Evolutionary conservation across 768 basidiomycete genomes (phyloP).

Genomic region (Boletus reticuloceps): DNA sequence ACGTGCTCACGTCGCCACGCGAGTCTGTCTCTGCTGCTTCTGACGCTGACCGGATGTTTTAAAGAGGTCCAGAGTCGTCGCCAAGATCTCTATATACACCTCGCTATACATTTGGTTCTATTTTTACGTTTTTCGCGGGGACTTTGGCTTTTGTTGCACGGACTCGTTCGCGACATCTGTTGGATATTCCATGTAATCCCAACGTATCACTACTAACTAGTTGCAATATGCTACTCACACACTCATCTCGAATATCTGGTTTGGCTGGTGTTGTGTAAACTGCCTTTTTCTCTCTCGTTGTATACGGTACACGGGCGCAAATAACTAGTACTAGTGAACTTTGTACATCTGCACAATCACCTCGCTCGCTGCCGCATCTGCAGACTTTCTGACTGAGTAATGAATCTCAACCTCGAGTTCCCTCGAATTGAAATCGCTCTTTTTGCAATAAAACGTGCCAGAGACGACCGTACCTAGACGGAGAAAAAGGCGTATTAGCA

Average conservation of each 20-base stretch:
- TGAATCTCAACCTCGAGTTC: slow-evolving; percentile 93
- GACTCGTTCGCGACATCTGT: neutral
- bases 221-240: slow-evolving; percentile 6
- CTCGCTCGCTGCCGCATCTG: slow-evolving; percentile 34
- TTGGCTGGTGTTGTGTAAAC: neutral
- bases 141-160: neutral
- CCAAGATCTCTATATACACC: neutral
- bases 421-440: slow-evolving; percentile 76
- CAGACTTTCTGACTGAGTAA: slow-evolving; percentile 49
- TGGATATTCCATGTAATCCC: slow-evolving; percentile 2
- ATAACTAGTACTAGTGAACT: slow-evolving; percentile 48
- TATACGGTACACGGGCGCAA: neutral
- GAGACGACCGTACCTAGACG: slow-evolving; percentile 63
- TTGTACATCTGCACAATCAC: slow-evolving; percentile 76
- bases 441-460: slow-evolving; percentile 82
- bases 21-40: neutral
- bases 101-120: neutral
- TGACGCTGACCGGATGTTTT: neutral
- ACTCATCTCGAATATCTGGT: neutral
- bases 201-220: slow-evolving; percentile 7
- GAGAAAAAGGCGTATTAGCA: neutral
- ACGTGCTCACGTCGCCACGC: neutral
- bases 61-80: neutral
- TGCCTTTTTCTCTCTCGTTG: neutral
- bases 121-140: neutral